A percentile compares a stretch with the other conserved stretches of the same genome.
Conservation (phyloP, 768 basidiomycete species). For the Phanerodontia chrysosporium region DNA sequence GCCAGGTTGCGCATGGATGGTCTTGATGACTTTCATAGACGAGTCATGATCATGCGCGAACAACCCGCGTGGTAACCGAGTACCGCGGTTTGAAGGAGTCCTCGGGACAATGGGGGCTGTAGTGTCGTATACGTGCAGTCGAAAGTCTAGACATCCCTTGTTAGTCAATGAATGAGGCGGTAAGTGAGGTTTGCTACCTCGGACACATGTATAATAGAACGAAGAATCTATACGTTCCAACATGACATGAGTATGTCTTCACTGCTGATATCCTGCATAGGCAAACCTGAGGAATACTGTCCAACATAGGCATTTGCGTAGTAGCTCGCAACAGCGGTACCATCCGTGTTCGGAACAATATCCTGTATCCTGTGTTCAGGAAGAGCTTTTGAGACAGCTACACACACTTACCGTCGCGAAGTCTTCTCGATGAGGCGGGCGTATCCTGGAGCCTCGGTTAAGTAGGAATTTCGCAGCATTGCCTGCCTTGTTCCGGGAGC, state of each 20-base stretch:
- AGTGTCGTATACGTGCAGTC: conserved; percentile 84
- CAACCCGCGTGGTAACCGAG: conserved; percentile 15
- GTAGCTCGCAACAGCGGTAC: conserved; percentile 74
- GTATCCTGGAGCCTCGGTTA: conserved; percentile 28
- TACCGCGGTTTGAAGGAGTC: conserved; percentile 6
- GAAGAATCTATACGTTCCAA: conserved; percentile 55
- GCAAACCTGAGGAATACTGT: conserved; percentile 70
- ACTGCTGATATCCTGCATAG: conserved; percentile 7
- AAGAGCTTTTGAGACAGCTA: no score
- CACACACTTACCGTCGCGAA: conserved; percentile 43
- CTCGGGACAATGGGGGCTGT: conserved; percentile 35
- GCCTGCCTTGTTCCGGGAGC: conserved; percentile 33
- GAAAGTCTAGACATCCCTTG: conserved; percentile 61
- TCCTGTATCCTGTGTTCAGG: conserved; percentile 36
- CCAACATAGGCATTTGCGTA: conserved; percentile 77
- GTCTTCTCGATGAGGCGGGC: conserved; percentile 44
- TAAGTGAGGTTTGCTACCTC: conserved; percentile 42
- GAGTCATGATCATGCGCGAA: conserved; percentile 41
- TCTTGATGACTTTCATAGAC: conserved; percentile 49
- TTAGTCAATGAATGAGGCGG: background rate
- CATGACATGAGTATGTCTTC: background rate
- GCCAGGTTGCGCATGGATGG: conserved; percentile 71
- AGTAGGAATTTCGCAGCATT: conserved; percentile 50
- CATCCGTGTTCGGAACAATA: conserved; percentile 73
- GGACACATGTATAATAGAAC: conserved; percentile 91